Evolutionary conservation across 306 rosid species (phyloP), one percentile per base, ranked within the genome.

Genomic region (Rosa rugosa): DNA sequence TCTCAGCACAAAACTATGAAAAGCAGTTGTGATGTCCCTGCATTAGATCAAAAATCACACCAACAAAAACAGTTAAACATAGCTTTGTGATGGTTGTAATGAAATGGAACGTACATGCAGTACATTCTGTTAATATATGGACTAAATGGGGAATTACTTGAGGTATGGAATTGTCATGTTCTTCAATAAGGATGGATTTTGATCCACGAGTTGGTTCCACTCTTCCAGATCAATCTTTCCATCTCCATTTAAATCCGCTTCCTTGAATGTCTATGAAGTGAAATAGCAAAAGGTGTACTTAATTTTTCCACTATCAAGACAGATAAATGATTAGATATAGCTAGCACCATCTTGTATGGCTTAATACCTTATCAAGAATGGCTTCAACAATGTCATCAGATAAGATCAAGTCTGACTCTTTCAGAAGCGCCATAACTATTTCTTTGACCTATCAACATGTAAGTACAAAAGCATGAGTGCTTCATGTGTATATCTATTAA

Each of bases 101-200:
- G 8, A 27, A 50, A 50, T 31, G 4, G 11, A 72, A 18, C n/a
- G n/a, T n/a, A n/a, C 9, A 18, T 16, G 23, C 13, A 5, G n/a
- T 34, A 18, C 45, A 50, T 50, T 9, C 17, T 5, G 57, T 51
- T 16, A 5, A 8, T 17, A 51, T 57, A 22, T 57, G 31, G 10
- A 9, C 3, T 22, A 36, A n/a, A 46, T 4, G 50, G 47, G 73
- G 51, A 76, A 38, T 77, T 83, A 87, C 96, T 77, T 81, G 56
- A 91, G 70, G 78, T 87, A 81, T 69, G 91, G 92, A 71, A 89
- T 78, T 27, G 93, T 89, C 96, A 87, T 91, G 77, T 87, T 89
- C 87, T 77, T 91, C 22, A 89, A 12, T 27, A 87, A 42, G 80
- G 90, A 87, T 71, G 93, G 96, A 76, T 89, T 83, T 66, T 36